These are phyloP conservation scores for Pleurotus tuoliensis DNA, from an alignment of 768 basidiomycete species.

Conservation along the genomic window DNA sequence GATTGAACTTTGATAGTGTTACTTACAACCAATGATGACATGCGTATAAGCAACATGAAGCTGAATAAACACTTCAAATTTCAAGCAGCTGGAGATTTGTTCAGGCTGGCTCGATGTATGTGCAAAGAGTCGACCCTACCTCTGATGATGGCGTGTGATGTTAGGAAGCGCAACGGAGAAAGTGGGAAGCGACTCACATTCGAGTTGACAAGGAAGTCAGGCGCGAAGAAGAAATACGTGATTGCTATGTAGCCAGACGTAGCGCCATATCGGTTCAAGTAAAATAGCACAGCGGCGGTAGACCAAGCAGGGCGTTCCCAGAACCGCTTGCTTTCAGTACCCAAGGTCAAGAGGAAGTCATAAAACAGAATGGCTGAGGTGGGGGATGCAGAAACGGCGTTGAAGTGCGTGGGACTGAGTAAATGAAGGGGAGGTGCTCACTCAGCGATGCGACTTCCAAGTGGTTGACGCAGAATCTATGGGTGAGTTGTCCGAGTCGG, in stretches of 20 bases:
- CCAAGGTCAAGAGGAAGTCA: slow-evolving; percentile 44
- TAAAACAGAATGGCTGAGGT: slow-evolving; percentile 32
- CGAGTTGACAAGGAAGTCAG: not conserved
- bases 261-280: slow-evolving; percentile 36
- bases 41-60: no score
- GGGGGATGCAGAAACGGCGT: no score
- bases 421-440: no score
- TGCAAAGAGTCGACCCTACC: not conserved
- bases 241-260: slow-evolving; percentile 34
- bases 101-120: not conserved
- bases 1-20: no score
- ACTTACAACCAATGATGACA: no score
- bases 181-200: not conserved
- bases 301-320: slow-evolving; percentile 31
- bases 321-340: slow-evolving; percentile 36
- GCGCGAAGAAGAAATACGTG: slow-evolving; percentile 28
- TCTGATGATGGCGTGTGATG: not conserved
- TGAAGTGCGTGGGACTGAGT: no score
- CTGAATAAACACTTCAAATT: no score
- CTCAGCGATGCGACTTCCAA: no score
- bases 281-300: slow-evolving; percentile 33
- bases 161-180: not conserved
- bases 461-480: no score
- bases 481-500: no score
- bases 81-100: no score